Percentiles rank a stretch among this genome's conserved stretches.
Conservation (phyloP, 257 asterid species). For the Jacaranda copaia region DNA sequence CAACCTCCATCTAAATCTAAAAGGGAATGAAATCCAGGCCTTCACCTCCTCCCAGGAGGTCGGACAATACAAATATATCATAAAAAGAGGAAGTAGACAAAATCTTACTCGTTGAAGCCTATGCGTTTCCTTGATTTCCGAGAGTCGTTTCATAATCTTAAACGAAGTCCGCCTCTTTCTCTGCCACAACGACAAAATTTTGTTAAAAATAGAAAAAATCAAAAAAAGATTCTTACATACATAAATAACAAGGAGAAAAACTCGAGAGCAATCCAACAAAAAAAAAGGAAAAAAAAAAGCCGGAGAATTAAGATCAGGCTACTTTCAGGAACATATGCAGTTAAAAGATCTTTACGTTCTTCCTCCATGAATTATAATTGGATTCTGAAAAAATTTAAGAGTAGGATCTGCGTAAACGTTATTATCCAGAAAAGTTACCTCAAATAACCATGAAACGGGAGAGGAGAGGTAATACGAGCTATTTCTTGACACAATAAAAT, state of each 20-base stretch:
- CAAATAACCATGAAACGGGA: too few relatives aligned
- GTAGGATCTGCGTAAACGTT: background rate
- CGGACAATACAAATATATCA: background rate
- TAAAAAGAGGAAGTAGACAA: background rate
- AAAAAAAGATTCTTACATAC: background rate
- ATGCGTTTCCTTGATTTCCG: slow-evolving; percentile 30
- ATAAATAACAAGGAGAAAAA: background rate
- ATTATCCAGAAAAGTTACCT: slow-evolving; percentile 9
- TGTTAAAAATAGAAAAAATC: background rate
- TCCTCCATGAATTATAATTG: slow-evolving; percentile 10
- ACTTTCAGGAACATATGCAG: slow-evolving; percentile 7
- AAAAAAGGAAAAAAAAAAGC: background rate
- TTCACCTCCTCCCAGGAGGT: background rate
- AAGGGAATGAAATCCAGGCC: background rate
- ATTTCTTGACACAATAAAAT: too few relatives aligned
- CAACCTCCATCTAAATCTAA: background rate
- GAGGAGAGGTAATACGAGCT: too few relatives aligned
- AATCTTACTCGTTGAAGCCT: slow-evolving; percentile 29
- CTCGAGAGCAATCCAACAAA: background rate
- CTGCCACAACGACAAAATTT: slow-evolving; percentile 8
- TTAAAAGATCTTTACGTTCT: slow-evolving; percentile 1
- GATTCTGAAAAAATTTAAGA: background rate
- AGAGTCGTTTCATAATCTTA: slow-evolving; percentile 36
- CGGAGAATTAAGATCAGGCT: background rate
- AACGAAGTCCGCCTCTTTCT: slow-evolving; percentile 39